These are phyloP conservation scores for Pseudopediastrum boryanum DNA, from an alignment of 139 green algal genomes.

Conservation along the genomic window DNA sequence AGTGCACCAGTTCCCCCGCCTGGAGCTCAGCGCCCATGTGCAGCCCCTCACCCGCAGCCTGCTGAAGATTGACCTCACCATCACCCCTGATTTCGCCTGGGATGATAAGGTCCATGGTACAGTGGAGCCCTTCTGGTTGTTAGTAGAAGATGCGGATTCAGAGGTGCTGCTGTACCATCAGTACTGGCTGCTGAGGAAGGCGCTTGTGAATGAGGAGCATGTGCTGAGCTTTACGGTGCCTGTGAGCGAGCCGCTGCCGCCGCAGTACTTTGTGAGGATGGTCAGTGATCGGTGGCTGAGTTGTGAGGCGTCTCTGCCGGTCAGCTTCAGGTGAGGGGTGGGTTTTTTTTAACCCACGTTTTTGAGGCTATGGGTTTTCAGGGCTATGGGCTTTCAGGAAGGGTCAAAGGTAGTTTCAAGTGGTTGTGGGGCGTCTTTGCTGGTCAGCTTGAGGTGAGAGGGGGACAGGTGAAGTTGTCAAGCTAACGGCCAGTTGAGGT, in stretches of 20 bases:
- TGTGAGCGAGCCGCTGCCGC: slow-evolving; percentile 92
- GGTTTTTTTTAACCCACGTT: no score
- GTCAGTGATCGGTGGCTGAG: slow-evolving; percentile 83
- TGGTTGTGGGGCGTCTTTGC: no score
- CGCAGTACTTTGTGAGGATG: slow-evolving; percentile 95
- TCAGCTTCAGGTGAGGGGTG: slow-evolving; percentile 85
- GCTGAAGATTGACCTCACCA: slow-evolving; percentile 94
- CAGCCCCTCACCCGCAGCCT: slow-evolving; percentile 95
- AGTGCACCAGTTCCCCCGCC: slow-evolving; percentile 94
- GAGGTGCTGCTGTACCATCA: slow-evolving; percentile 93
- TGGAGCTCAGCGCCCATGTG: slow-evolving; percentile 94
- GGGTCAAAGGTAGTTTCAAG: no score
- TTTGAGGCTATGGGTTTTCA: no score
- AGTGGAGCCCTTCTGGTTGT: slow-evolving; percentile 95
- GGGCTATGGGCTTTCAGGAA: no score
- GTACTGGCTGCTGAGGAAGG: slow-evolving; percentile 94
- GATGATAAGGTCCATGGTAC: slow-evolving; percentile 88
- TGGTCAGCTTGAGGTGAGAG: no score
- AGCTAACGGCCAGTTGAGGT: no score
- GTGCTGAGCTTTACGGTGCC: slow-evolving; percentile 93
- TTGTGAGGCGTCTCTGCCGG: slow-evolving; percentile 86
- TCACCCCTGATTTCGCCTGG: slow-evolving; percentile 98
- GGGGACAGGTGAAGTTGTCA: no score
- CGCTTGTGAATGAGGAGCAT: slow-evolving; percentile 83
- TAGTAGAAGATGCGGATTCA: slow-evolving; percentile 91